phyloP scores from a whole-genome alignment of 768 basidiomycete species.

The Lactifluus volemus region DNA sequence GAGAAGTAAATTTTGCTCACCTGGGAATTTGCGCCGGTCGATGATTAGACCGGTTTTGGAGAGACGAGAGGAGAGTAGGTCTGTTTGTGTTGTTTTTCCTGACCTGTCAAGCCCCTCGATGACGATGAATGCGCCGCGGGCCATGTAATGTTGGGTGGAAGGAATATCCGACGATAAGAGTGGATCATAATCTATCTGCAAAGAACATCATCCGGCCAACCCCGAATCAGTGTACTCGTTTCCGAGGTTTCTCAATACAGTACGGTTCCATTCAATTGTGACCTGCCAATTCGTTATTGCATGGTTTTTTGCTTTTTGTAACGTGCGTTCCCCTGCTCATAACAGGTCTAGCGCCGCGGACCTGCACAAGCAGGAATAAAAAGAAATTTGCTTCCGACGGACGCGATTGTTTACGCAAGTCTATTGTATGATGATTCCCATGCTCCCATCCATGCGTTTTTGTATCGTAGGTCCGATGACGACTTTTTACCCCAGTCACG shows the following conservation, averaged over 20 bases:
- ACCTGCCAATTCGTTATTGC: no score
- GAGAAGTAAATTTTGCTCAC: slow-evolving; percentile 36
- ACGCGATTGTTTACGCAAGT: no score
- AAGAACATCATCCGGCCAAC: no score
- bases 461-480: not conserved
- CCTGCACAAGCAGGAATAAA: not conserved
- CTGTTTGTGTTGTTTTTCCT: slow-evolving; percentile 87
- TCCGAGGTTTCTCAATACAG: no score
- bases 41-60: slow-evolving; percentile 37
- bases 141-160: not conserved
- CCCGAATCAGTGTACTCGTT: no score
- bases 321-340: not conserved
- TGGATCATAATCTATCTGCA: no score
- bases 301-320: not conserved
- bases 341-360: not conserved
- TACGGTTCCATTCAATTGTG: no score
- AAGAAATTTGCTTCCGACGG: no score
- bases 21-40: slow-evolving; percentile 80
- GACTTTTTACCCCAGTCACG: not conserved
- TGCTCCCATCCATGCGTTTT: not conserved
- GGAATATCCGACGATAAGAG: no score
- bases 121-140: slow-evolving; percentile 77
- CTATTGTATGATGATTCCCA: not conserved
- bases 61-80: slow-evolving; percentile 48
- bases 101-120: slow-evolving; percentile 94